Base-by-base conservation (phyloP, 2,329 filamentous ascomycete genomes). In the Pseudogymnoascus sp. region DNA sequence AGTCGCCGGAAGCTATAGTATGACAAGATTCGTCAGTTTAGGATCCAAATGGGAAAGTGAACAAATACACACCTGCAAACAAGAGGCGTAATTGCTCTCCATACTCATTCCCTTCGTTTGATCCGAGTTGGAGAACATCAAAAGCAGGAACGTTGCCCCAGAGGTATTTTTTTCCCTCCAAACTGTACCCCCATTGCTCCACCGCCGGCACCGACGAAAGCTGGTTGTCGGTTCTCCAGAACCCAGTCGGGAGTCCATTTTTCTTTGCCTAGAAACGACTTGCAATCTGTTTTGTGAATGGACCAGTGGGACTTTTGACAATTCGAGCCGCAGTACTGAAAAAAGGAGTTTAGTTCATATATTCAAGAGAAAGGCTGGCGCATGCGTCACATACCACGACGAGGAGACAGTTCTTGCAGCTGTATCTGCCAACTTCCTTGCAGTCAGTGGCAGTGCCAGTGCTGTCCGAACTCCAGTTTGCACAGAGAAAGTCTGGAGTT, bases 61-160 rank as follows among this genome's bases (percentile, higher is more conserved):
- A 31, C 28, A 31, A 31, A 31, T 31, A 68, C 6, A 70, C 66
- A 65, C 63, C 66, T 72, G 73, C 72, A 2, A 76, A 76, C 41
- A 77, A 79, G 1, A 78, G 69, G 0, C 79, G 62, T 0, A 31
- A 51, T 1, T 76, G 57, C 21, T 74, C 65, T 19, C 61, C n/a
- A 43, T 62, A 41, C 57, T 66, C 63, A 6, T 65, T 43, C 0
- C 71, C 74, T 57, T 77, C 73, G 48, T 75, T 74, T 5, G 65
- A 60, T 34, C 71, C 66, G 3, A 78, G 62, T 0, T 73, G 68
- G 0, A 80, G 62, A 0, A 80, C 60, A 65, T 80, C 76, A 1
- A 78, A 16, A 0, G 78, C 77, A 14, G 78, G 77, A 10, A 76
- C 64, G 62, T 78, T 79, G 6, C 76, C 77, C 77, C 76, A 80